Evolutionary conservation across 2,329 filamentous ascomycete species (phyloP), one percentile per base, ranked within the genome.

Genomic region (Helotiales sp.): DNA sequence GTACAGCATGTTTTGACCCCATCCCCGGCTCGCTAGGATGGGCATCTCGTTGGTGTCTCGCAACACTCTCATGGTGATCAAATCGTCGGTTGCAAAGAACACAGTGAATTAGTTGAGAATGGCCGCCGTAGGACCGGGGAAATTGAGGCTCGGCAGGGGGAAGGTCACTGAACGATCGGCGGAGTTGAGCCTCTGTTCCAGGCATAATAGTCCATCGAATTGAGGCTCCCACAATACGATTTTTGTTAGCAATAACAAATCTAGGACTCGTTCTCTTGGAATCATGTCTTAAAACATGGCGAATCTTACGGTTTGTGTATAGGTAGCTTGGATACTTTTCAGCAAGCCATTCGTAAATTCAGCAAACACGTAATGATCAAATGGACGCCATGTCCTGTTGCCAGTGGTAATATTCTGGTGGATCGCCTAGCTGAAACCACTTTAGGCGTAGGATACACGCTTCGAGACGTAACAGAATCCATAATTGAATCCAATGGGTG

Each of bases 251-350:
- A 64, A 64, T 64, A 22, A 59, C 15, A 64, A 64, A 64, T 24
- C 52, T 20, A 59, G 52, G 62, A 26, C 28, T 24, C 54, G 22
- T 32, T 64, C 52, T 59, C 37, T 64, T 40, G 43, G 40, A 64
- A 59, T 58, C 40, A 26, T 59, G 52, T 37, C 24, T 50, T 50
- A 64, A 40, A 64, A 64, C 37, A 47, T 64, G 20, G n/a, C 52
- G 40, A 59, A 64, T 64, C 40, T 64, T 58, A 28, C 34, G 30
- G n/a, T 64, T 64, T 59, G 40, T 64, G 15, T 64, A 64, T 64
- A 34, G 26, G 62, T 64, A 64, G 6, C 47, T n/a, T 20, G 40
- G 62, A 64, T 64, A 64, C 52, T 64, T 59, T 64, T 64, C 3
- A 59, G 62, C 28, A 64, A 64, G 62, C 52, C 28, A 49, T 22